phyloP scores from a whole-genome alignment of 495 filamentous ascomycete genomes.

The Pyrenula massariospora region DNA sequence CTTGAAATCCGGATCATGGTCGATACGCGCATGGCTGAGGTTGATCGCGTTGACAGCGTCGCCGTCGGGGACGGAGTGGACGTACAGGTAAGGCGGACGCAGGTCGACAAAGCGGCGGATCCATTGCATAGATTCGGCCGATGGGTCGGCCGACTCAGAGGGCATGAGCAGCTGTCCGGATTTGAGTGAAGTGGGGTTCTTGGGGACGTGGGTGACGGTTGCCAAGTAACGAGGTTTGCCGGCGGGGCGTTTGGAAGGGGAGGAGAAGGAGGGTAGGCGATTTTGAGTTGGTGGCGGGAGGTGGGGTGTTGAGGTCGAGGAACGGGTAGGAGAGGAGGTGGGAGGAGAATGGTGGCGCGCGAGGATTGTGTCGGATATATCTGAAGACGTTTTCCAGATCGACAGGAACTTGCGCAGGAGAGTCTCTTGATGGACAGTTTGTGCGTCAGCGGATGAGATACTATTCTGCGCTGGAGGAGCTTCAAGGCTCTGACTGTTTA shows the following conservation, averaged over 20 bases:
- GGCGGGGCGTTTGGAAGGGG: neutral
- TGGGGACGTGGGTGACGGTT: constrained; percentile 58
- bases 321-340: constrained; percentile 5
- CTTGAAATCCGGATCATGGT: constrained; percentile 77
- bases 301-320: constrained; percentile 4
- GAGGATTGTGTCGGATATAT: constrained; percentile 14
- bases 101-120: constrained; percentile 86
- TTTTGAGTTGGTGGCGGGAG: constrained; percentile 2
- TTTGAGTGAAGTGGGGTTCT: constrained; percentile 65
- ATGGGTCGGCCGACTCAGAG: constrained; percentile 41
- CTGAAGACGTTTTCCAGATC: neutral
- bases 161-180: constrained; percentile 76
- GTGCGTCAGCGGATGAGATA: constrained; percentile 12
- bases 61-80: constrained; percentile 70
- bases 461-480: constrained; percentile 17
- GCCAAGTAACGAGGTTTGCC: constrained; percentile 47
- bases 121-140: constrained; percentile 40
- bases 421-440: constrained; percentile 1
- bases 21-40: constrained; percentile 71
- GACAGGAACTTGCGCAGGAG: neutral
- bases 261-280: neutral
- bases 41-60: constrained; percentile 87
- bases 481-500: constrained; percentile 33
- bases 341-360: constrained; percentile 8
- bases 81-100: constrained; percentile 80